Percentiles rank a stretch among this genome's conserved stretches.
Conservation (phyloP, 306 rosid species). For the Albizia julibrissin region DNA sequence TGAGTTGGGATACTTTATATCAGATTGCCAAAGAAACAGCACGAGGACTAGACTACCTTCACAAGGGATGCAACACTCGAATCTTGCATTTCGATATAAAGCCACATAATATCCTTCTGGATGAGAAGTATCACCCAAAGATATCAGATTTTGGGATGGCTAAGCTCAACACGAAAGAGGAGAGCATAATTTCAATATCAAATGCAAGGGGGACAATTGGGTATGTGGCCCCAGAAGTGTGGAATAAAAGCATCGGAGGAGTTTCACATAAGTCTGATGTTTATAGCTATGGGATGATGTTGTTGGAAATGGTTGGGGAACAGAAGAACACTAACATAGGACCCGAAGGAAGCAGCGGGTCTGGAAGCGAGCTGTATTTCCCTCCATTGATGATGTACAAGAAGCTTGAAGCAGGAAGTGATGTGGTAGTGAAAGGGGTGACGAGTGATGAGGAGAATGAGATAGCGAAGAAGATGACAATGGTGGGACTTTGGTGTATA, state of each 20-base stretch:
- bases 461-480: conserved; percentile 25
- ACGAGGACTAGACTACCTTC: conserved; percentile 7
- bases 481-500: conserved; percentile 47
- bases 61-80: conserved; percentile 36
- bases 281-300: conserved; percentile 26
- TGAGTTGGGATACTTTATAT: conserved; percentile 29
- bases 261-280: conserved; percentile 41
- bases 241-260: neutral
- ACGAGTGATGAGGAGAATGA: conserved; percentile 21
- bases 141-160: conserved; percentile 24
- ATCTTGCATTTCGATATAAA: conserved; percentile 42
- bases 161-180: conserved; percentile 23
- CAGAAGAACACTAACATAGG: neutral
- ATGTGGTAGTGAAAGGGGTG: neutral
- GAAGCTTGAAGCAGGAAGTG: conserved; percentile 10
- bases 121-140: conserved; percentile 9
- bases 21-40: conserved; percentile 19
- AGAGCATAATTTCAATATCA: conserved; percentile 27
- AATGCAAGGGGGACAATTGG: conserved; percentile 34
- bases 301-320: conserved; percentile 30
- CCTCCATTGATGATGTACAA: conserved; percentile 33
- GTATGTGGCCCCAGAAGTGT: conserved; percentile 27
- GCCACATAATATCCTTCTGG: conserved; percentile 29
- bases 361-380: conserved; percentile 20
- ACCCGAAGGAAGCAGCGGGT: neutral